These are phyloP conservation scores for Cylindrotheca closterium DNA, from an alignment of 108 stramenopile species.

Conservation along the genomic window DNA sequence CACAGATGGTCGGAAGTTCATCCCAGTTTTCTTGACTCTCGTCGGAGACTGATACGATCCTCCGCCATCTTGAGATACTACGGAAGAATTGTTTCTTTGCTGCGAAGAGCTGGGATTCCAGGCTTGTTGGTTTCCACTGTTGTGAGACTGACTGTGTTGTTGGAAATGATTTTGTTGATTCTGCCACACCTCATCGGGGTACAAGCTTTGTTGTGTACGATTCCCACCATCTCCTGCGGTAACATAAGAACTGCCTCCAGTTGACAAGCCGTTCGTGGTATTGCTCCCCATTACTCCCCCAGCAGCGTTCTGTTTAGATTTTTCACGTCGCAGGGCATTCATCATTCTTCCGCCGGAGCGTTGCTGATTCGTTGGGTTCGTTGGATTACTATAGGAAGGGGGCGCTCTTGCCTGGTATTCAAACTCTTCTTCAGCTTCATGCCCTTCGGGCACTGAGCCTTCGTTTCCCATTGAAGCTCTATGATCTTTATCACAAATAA, in stretches of 20 bases:
- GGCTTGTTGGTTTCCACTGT: background rate
- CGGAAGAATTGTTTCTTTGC: background rate
- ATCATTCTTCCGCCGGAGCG: constrained; percentile 11
- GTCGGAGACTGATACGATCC: background rate
- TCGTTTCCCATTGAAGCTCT: constrained; percentile 34
- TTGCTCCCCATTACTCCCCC: background rate
- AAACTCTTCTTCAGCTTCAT: constrained; percentile 19
- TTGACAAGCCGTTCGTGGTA: background rate
- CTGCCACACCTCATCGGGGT: constrained; percentile 25
- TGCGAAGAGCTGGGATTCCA: background rate
- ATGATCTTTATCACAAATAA: no score
- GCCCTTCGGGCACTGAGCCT: constrained; percentile 23
- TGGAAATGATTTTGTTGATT: constrained; percentile 26
- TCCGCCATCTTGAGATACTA: constrained; percentile 7
- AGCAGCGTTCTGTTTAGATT: constrained; percentile 6
- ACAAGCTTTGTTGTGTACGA: constrained; percentile 11
- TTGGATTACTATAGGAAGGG: constrained; percentile 27
- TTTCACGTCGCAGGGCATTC: constrained; percentile 8
- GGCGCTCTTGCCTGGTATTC: constrained; percentile 35
- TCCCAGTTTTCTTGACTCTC: constrained; percentile 1
- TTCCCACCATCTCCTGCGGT: constrained; percentile 8
- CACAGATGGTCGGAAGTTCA: constrained; percentile 9
- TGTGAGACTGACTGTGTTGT: background rate
- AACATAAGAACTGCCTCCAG: constrained; percentile 13
- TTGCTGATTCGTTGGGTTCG: constrained; percentile 7